Conservation (phyloP, 179 eudicot genomes). For the Drosera spatulata region DNA sequence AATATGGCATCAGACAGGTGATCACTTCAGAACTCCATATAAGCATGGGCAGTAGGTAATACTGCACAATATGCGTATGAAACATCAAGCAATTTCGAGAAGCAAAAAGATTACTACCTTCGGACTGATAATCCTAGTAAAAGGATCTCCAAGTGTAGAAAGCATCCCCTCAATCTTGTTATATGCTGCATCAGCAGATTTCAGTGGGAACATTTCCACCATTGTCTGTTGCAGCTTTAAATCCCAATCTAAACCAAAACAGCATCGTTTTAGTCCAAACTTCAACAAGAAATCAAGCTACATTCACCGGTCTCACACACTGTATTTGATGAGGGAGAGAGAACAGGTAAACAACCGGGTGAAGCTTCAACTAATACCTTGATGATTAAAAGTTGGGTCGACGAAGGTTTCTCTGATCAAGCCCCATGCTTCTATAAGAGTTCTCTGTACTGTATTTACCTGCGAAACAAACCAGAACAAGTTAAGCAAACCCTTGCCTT, state of each 20-base stretch:
- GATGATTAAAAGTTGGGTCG: conserved; percentile 91
- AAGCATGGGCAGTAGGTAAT: neutral
- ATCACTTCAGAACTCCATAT: neutral
- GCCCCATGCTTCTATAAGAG: conserved; percentile 92
- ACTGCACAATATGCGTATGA: too few relatives aligned
- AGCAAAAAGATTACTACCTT: conserved; percentile 34
- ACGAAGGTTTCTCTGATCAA: conserved; percentile 82
- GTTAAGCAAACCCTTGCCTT: neutral
- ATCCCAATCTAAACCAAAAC: conserved; percentile 70
- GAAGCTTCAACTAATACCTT: conserved; percentile 32
- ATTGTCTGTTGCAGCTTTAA: conserved; percentile 83
- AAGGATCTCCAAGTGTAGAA: conserved; percentile 90
- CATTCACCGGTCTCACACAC: too few relatives aligned
- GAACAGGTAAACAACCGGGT: neutral
- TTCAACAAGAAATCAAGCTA: neutral
- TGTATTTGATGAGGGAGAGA: neutral
- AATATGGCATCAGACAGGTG: conserved; percentile 2
- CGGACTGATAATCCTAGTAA: conserved; percentile 82
- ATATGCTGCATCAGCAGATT: conserved; percentile 93
- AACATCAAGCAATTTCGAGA: too few relatives aligned
- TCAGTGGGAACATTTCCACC: conserved; percentile 97
- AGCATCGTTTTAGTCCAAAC: neutral
- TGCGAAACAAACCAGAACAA: conserved; percentile 11
- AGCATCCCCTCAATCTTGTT: conserved; percentile 84
- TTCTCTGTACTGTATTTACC: conserved; percentile 92